Base-by-base conservation (phyloP, 2,329 filamentous ascomycete species). In the Akanthomyces dipterigenus region DNA sequence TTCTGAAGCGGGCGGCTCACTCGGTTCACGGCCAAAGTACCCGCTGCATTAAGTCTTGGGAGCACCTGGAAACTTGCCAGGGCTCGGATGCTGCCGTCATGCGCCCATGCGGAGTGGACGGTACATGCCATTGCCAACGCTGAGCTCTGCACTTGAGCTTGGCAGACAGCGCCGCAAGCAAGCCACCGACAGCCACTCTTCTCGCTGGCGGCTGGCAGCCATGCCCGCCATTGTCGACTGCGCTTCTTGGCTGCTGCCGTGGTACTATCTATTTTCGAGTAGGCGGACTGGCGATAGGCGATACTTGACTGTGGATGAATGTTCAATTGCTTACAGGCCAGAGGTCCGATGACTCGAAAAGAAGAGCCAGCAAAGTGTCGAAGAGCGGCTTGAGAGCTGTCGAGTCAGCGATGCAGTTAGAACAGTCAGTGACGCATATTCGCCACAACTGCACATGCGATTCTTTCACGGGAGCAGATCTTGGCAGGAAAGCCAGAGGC, bases 11-110 rank as follows among this genome's bases (percentile, higher is more conserved):
- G 43, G 60, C 71, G 70, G 69, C 71, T 73, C 68, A 69, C 67
- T 74, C 74, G 74, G 74, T 72, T 75, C 68, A 66, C 72, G 69
- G 68, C 72, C 70, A 69, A 74, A 64, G 55, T 62, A 67, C 65
- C 70, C 72, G 73, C 71, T 65, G 65, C 55, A 55, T 14, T 36
- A 61, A 61, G 14, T 38, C 51, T 61, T 61, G 28, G 60, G 42
- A 51, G 34, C 43, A 58, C 40, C 55, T 40, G 34, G 34, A n/a
- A 50, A 6, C 11, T 45, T 14, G 22, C 20, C 45, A 26, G 20
- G 16, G 22, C 64, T 63, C 68, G 69, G 68, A 73, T 73, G 69
- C 69, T 69, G 68, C 69, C 67, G 70, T 66, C 67, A 71, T 74
- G 71, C 67, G 69, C 69, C 65, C 70, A 67, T 62, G 64, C 70